phyloP scores from a whole-genome alignment of 2,329 filamentous ascomycete genomes.

The Coniochaeta hoffmannii region DNA sequence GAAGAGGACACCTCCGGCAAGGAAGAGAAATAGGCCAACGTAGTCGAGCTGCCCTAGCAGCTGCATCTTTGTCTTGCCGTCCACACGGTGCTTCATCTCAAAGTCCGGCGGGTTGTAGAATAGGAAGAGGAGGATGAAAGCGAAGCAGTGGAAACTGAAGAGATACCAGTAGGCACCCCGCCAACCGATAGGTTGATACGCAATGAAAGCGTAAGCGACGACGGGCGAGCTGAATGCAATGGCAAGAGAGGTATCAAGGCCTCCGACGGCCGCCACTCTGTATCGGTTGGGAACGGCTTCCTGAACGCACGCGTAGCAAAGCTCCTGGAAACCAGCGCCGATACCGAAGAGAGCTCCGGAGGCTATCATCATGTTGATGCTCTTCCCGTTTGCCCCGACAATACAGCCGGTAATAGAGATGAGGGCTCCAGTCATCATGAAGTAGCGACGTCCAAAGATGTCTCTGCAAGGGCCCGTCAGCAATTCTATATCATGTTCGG shows the following conservation, averaged over 20 bases:
- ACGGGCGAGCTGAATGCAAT: conserved; percentile 22
- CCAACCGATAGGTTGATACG: conserved; percentile 18
- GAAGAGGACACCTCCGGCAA: conserved; percentile 17
- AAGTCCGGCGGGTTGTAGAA: conserved; percentile 28
- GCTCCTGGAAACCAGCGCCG: conserved; percentile 31
- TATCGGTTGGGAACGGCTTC: neutral
- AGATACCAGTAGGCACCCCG: conserved; percentile 14
- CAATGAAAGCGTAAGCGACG: conserved; percentile 25
- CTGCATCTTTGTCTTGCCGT: conserved; percentile 16
- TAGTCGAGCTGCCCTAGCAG: conserved; percentile 17
- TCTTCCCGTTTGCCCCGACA: conserved; percentile 29
- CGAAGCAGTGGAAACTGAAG: conserved; percentile 12
- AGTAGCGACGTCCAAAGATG: conserved; percentile 40
- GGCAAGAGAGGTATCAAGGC: conserved; percentile 18
- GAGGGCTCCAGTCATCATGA: conserved; percentile 30
- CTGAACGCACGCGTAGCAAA: conserved; percentile 17
- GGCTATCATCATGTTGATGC: conserved; percentile 31
- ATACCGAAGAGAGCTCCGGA: conserved; percentile 30
- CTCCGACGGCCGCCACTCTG: conserved; percentile 27
- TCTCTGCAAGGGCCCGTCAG: conserved; percentile 16
- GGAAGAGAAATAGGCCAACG: conserved; percentile 19
- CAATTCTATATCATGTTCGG: no score
- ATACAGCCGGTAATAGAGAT: conserved; percentile 41
- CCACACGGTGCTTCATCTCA: conserved; percentile 22
- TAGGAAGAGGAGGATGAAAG: conserved; percentile 15